These are phyloP conservation scores for Calamus simplicifolius DNA, from an alignment of 176 grass and related monocot species.

Conservation along the genomic window DNA sequence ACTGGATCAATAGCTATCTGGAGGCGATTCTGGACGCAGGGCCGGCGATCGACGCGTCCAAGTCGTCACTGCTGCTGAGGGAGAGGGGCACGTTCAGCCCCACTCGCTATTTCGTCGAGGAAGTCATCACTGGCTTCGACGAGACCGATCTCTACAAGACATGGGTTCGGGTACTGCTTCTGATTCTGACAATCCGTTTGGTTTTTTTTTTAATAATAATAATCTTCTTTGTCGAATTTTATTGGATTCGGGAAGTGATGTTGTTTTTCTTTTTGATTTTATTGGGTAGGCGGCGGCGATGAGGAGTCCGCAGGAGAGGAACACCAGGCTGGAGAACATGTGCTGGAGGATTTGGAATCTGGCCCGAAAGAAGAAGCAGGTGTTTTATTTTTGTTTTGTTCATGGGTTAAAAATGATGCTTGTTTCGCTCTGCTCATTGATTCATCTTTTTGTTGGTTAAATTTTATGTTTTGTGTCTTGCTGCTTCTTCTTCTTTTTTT, in stretches of 20 bases:
- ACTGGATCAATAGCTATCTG: slow-evolving; percentile 55
- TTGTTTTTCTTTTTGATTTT: too few species aligned
- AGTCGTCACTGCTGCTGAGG: slow-evolving; percentile 39
- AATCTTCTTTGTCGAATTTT: too few species aligned
- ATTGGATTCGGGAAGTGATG: too few species aligned
- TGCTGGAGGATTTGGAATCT: slow-evolving; percentile 30
- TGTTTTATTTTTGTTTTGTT: neutral
- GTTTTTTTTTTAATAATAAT: neutral
- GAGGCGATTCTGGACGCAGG: slow-evolving; percentile 54
- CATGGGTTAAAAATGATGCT: too few species aligned
- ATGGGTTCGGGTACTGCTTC: slow-evolving; percentile 37
- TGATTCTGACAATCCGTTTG: neutral
- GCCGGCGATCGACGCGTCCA: slow-evolving; percentile 16
- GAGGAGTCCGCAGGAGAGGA: slow-evolving; percentile 16
- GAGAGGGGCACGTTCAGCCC: slow-evolving; percentile 48
- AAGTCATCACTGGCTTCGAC: slow-evolving; percentile 51
- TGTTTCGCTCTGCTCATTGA: too few species aligned
- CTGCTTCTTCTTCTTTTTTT: too few species aligned
- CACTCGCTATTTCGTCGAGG: slow-evolving; percentile 48
- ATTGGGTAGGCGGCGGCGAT: slow-evolving; percentile 8
- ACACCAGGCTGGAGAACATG: slow-evolving; percentile 24
- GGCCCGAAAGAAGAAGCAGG: slow-evolving; percentile 20
- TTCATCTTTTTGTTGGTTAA: too few species aligned
- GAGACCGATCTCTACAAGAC: slow-evolving; percentile 63
- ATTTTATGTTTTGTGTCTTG: too few species aligned